phyloP scores from a whole-genome alignment of 192 early-diverging fungal species.

The Allomyces macrogynus region DNA sequence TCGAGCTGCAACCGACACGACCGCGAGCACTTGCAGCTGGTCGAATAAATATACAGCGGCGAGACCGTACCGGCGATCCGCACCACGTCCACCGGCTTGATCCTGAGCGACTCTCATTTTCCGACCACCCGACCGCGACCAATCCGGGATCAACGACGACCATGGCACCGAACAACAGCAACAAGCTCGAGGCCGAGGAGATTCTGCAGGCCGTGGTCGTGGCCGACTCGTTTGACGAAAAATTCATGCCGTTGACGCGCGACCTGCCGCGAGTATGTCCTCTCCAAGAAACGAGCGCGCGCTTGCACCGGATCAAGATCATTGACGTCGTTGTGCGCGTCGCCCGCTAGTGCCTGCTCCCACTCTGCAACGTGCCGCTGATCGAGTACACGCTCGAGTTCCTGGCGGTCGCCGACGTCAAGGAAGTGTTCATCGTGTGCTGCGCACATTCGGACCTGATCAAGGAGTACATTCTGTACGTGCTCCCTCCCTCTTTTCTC shows the following conservation, averaged over 20 bases:
- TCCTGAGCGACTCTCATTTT: too few species aligned
- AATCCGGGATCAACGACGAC: too few species aligned
- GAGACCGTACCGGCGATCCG: too few species aligned
- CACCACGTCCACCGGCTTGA: too few species aligned
- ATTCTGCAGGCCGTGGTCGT: conserved; percentile 76
- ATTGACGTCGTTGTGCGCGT: not conserved
- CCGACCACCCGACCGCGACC: too few species aligned
- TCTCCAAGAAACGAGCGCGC: too few species aligned
- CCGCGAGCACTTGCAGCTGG: too few species aligned
- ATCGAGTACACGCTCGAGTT: conserved; percentile 93
- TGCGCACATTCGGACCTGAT: conserved; percentile 65
- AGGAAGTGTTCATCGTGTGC: conserved; percentile 72
- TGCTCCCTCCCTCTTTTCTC: not conserved
- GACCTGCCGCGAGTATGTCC: conserved; percentile 51
- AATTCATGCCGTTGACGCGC: conserved; percentile 68
- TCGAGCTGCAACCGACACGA: too few species aligned
- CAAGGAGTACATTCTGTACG: conserved; percentile 61
- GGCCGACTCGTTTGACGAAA: conserved; percentile 71
- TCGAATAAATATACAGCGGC: too few species aligned
- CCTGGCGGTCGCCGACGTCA: conserved; percentile 63
- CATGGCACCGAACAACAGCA: conserved; percentile 13
- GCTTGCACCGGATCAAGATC: not conserved
- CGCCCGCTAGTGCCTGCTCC: conserved; percentile 53
- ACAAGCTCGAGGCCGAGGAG: conserved; percentile 33
- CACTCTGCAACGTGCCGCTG: conserved; percentile 84